Evolutionary conservation across 768 basidiomycete species (phyloP), one percentile per base, ranked within the genome.

Genomic region (Suillus spraguei): DNA sequence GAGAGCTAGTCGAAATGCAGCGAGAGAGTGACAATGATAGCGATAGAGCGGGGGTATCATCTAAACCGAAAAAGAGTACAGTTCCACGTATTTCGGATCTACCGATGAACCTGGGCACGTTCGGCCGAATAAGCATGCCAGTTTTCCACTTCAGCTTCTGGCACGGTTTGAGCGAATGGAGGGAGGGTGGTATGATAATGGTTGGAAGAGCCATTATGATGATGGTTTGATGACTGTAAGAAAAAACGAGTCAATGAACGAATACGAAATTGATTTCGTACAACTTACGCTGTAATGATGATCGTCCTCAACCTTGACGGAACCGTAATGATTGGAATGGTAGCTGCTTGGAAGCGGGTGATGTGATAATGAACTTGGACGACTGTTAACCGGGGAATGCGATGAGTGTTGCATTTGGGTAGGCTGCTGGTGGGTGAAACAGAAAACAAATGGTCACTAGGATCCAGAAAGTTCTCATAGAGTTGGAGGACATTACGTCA

Each of bases 231-330:
- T 67, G 80, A 67, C 60, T 68, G 41, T 6, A n/a, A 39, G 28
- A 41, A n/a, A 39, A 39, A 41, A 58, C 5, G 0, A 24, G 39
- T 58, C 24, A 41, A 41, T 3, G 14, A 28, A 10, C 17, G 38
- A 17, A 28, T 3, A 22, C 24, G 38, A 41, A 4, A 58, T 58
- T 28, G 33, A 65, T 56, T 59, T 58, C 62, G 64, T 61, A 66
- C 5, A 46, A 70, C 83, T 70, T 72, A 86, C 87, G 66, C 75
- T 77, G 59, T 86, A 85, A 69, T 82, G 75, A 41, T 89, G 75
- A 41, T 89, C 88, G 59, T 90, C 89, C 71, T 90, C 89, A 41
- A 89, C 83, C 66, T 90, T 90, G 62, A 90, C 87, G 17, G 80
- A 70, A 7, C 73, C 77, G 66, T 87, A 85, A 65, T 85, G 83